Conservation (phyloP, 2,329 filamentous ascomycete genomes). For the Alternaria tenuissima region DNA sequence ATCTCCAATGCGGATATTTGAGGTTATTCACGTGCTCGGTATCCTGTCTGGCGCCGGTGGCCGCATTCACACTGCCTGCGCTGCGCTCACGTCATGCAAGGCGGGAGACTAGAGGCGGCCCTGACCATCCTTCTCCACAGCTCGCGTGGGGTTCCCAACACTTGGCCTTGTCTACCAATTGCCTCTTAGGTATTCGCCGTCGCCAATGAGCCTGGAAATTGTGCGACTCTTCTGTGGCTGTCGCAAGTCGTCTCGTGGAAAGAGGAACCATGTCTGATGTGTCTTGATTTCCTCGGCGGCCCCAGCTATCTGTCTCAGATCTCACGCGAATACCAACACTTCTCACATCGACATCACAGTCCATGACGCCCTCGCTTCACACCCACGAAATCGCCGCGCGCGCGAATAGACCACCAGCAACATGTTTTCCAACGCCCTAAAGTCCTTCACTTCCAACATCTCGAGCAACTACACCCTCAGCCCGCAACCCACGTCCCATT, state of each 20-base stretch:
- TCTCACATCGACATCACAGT: conserved; percentile 25
- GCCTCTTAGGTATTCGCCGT: neutral
- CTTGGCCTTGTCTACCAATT: conserved; percentile 15
- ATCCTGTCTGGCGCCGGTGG: conserved; percentile 3
- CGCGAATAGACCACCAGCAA: conserved; percentile 53
- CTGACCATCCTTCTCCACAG: conserved; percentile 22
- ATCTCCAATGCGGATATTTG: conserved; percentile 32
- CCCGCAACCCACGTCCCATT: conserved; percentile 75
- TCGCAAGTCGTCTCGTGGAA: conserved; percentile 1
- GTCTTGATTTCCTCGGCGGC: conserved; percentile 29
- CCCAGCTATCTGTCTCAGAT: conserved; percentile 33
- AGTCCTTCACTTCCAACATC: conserved; percentile 95
- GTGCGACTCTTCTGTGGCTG: neutral
- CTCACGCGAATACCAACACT: conserved; percentile 23
- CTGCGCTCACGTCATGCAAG: conserved; percentile 26
- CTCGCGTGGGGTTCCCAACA: conserved; percentile 27
- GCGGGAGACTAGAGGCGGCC: conserved; percentile 16
- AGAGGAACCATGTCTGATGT: conserved; percentile 12
- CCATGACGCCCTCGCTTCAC: conserved; percentile 40
- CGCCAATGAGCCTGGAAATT: conserved; percentile 2
- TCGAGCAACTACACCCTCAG: conserved; percentile 88
- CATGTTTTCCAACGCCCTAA: conserved; percentile 91
- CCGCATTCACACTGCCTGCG: conserved; percentile 9
- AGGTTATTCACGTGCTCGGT: conserved; percentile 34
- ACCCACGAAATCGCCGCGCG: conserved; percentile 31